Percentiles rank a stretch among this genome's conserved stretches.
phyloP scores from a whole-genome alignment of 225 moss, liverwort and hornwort species.

The Straminergon stramineum region DNA sequence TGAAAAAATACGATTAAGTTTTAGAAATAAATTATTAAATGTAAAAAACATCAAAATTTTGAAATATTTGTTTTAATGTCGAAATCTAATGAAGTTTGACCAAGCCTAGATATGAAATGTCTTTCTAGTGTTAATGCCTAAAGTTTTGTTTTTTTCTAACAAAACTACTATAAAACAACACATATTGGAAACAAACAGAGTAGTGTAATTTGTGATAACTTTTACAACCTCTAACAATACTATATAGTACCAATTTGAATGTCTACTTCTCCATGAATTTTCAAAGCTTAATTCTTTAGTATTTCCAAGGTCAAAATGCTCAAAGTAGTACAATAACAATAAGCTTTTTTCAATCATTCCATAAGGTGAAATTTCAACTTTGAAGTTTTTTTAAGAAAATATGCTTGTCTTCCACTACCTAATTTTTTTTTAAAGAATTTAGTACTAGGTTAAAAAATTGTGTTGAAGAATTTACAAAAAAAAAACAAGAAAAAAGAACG shows the following conservation, averaged over 20 bases:
- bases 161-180: not conserved
- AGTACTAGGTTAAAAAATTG: not conserved
- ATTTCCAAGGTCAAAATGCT: not conserved
- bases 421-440: too few species aligned
- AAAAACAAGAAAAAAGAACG: rapidly evolving
- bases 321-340: not conserved
- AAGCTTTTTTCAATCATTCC: rapidly evolving
- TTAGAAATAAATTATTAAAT: too few species aligned
- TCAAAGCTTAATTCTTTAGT: not conserved
- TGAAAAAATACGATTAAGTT: too few species aligned
- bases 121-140: too few species aligned
- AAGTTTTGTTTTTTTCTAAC: not conserved
- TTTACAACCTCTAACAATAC: not conserved
- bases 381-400: not conserved
- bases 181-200: not conserved
- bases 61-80: too few species aligned
- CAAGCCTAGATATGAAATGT: too few species aligned
- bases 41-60: too few species aligned
- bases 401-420: not conserved
- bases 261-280: not conserved
- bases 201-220: not conserved
- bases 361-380: not conserved
- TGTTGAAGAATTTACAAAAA: not conserved
- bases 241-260: not conserved
- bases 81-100: too few species aligned